A percentile compares a stretch with the other conserved stretches of the same genome.
Conservation (phyloP, 352 stramenopile genomes). For the Globisporangium uncinulatum region DNA sequence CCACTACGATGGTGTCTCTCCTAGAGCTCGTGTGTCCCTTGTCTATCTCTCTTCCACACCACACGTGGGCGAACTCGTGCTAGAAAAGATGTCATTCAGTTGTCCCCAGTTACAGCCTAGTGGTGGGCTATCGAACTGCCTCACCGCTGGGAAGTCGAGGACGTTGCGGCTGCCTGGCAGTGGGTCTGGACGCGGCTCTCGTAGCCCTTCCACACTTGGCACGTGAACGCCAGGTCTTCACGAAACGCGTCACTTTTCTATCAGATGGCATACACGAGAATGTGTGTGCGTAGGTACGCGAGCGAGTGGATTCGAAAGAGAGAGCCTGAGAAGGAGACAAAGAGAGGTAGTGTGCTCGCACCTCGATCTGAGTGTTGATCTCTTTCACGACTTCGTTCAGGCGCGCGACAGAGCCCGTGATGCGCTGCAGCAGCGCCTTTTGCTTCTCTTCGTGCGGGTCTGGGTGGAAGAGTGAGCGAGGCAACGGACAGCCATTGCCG, state of each 20-base stretch:
- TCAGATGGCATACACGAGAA: no score
- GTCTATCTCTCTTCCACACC: not conserved
- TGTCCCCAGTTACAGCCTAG: not conserved
- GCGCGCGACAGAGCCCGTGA: slow-evolving; percentile 66
- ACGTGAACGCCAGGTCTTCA: slow-evolving; percentile 67
- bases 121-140: not conserved
- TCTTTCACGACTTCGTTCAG: slow-evolving; percentile 81
- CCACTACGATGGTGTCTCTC: no score
- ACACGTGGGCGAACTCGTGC: not conserved
- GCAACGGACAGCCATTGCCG: not conserved
- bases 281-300: not conserved
- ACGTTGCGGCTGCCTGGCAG: slow-evolving; percentile 22
- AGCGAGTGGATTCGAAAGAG: not conserved
- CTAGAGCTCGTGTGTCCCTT: no score
- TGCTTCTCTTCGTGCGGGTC: slow-evolving; percentile 86
- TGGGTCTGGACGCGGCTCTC: slow-evolving; percentile 78
- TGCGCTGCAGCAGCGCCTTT: slow-evolving; percentile 77
- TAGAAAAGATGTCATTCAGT: no score
- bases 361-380: slow-evolving; percentile 83
- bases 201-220: slow-evolving; percentile 81
- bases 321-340: not conserved
- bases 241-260: slow-evolving; percentile 79
- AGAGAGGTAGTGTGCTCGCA: slow-evolving; percentile 8
- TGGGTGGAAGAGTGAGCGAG: slow-evolving; percentile 5
- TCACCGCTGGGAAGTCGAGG: slow-evolving; percentile 5